Base-by-base conservation (phyloP, 352 stramenopile species). In the Pythium phragmiticola region DNA sequence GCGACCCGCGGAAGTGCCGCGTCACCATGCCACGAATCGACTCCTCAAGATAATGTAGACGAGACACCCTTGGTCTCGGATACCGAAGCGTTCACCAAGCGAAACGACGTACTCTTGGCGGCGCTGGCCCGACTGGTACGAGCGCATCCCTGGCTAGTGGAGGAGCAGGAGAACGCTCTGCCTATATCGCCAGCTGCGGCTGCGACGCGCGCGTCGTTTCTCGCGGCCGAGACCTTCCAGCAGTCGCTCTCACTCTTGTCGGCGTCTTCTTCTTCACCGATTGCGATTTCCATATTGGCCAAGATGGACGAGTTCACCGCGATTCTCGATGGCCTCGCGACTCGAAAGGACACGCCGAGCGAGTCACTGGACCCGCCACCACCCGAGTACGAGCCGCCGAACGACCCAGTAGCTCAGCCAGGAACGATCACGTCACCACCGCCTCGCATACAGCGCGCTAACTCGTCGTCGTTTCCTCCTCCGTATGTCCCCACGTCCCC, bases 141-240 rank as follows among this genome's bases (percentile, higher is more conserved):
- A 26, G 33, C 33, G 5, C 34, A 64, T n/a, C 63, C 63, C 48
- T 69, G 63, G 63, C 39, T 69, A 2, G 55, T 69, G 4, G 41
- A 69, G 0, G 48, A 21, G 21, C 21, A 63, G 13, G 45, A 59
- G 3, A 21, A 11, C n/a, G 4, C 4, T 0, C 9, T 33, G 8
- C 11, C n/a, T 3, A 14, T n/a, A 33, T 33, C 47, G 4, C 2
- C 52, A 1, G 7, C n/a, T 11, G 21, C 45, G 2, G 37, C 33
- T 1, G 63, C 55, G 16, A 52, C 47, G 19, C 48, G 63, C 16
- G 63, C 63, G 23, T 42, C 57, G 5, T 70, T 65, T 57, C 43
- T 70, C 30, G 63, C 56, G 5, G 63, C 63, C 0, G 63, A 70
- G 34, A 28, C 63, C 2, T 70, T 65, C 28, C 51, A 58, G 43